Base-by-base conservation (phyloP, 2,329 filamentous ascomycete genomes). In the Colletotrichum tabaci region DNA sequence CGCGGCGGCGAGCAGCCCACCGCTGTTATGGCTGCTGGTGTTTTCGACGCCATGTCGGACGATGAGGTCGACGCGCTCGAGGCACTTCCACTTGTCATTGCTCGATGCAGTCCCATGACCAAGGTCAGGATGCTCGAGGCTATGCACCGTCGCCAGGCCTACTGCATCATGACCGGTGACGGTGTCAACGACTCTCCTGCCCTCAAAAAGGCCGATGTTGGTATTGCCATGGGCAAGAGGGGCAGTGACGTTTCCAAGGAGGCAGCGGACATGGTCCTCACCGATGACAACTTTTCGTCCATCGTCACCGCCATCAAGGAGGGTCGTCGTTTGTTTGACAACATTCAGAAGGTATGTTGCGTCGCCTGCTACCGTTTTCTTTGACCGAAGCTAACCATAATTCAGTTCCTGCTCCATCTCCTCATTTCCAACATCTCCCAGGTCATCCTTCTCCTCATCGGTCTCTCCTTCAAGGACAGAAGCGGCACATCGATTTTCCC, bases 211-310 rank as follows among this genome's bases (percentile, higher is more conserved):
- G 90, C 92, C 6, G 92, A 94, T 76, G 91, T 94, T 18, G 92
- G 92, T 76, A 94, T 94, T 74, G 92, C 92, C 74, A 94, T 94
- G 92, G 91, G 92, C 58, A 84, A 90, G 73, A 86, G 90, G 52
- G 92, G 92, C 18, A 92, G 89, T 55, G 92, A 94, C 77, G 92
- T 94, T 12, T 92, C 92, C 73, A 94, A 93, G 77, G 91, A 96
- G 81, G 94, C 94, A 3, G 92, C 93, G 1, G 94, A 97, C 77
- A 96, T 97, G 87, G 93, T 97, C 46, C 85, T 97, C 50, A 95
- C 93, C 0, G 94, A 96, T 78, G 94, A 96, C 80, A 95, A 97
- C 82, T 97, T 97, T 78, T 93, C 94, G 13, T 94, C 92, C 38
- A 94, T 93, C 66, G 87, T 93, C 50, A 91, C 89, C n/a, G 91